Percentiles rank a stretch among this genome's conserved stretches.
Evolutionary conservation across 2,329 filamentous ascomycete genomes (phyloP).

Genomic region (Colletotrichum australisinense): DNA sequence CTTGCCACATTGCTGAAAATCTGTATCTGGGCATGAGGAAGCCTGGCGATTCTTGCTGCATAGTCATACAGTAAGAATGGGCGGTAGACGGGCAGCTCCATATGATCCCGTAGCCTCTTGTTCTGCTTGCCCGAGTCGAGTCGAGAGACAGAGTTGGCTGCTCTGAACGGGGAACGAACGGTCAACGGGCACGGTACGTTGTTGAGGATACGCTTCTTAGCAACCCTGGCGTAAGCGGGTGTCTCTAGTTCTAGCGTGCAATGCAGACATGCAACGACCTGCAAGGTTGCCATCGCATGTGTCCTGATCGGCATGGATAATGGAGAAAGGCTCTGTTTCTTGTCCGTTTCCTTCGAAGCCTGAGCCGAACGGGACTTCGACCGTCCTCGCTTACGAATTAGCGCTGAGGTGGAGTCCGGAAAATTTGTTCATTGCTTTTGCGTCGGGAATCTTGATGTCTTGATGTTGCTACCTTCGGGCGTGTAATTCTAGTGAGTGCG

Average conservation of each 20-base stretch:
- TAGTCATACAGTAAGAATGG: not conserved
- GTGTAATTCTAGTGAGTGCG: not conserved
- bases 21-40: not conserved
- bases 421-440: not conserved
- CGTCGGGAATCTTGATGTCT: not conserved
- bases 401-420: conserved; percentile 12
- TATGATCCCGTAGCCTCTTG: not conserved
- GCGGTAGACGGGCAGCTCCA: not conserved
- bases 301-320: not conserved
- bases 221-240: not conserved
- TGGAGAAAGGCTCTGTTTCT: not conserved
- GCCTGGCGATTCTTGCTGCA: not conserved
- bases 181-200: not conserved
- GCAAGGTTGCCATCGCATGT: not conserved
- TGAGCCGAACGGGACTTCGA: conserved; percentile 11
- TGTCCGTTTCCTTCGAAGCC: conserved; percentile 4
- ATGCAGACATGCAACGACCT: not conserved
- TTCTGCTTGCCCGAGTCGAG: not conserved
- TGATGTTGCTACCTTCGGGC: not conserved
- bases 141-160: not conserved
- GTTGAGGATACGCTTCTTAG: not conserved
- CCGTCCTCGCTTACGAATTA: not conserved
- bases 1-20: conserved; percentile 4
- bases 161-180: not conserved
- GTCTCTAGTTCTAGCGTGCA: not conserved